A percentile compares a stretch with the other conserved stretches of the same genome.
Evolutionary conservation across 306 rosid species (phyloP).

Genomic region (Echinosophora koreensis): DNA sequence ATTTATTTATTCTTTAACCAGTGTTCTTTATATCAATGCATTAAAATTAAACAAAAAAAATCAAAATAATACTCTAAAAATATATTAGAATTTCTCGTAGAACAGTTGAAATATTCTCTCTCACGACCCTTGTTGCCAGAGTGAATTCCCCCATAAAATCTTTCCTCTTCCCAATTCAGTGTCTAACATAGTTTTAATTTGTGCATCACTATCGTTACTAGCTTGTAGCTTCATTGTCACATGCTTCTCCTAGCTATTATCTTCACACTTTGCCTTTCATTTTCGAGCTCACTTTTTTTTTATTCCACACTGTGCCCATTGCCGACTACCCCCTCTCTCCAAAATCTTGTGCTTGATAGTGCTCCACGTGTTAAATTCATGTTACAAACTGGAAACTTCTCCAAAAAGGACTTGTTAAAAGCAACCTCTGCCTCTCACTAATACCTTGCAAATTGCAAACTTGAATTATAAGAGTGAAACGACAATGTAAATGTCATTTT

Average conservation of each 20-base stretch:
- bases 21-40: no score
- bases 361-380: conserved; percentile 34
- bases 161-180: background rate
- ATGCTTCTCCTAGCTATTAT: background rate
- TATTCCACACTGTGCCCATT: conserved; percentile 42
- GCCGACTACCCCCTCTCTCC: conserved; percentile 47
- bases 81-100: no score
- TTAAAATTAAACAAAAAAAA: no score
- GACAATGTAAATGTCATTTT: conserved; percentile 46
- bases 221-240: conserved; percentile 15
- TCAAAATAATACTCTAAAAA: no score
- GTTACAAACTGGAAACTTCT: conserved; percentile 16
- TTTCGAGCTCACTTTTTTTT: conserved; percentile 44
- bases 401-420: background rate
- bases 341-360: background rate
- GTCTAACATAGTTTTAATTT: conserved; percentile 4
- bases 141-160: background rate
- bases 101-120: background rate
- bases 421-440: conserved; percentile 6
- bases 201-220: conserved; percentile 17
- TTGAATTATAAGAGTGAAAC: conserved; percentile 35
- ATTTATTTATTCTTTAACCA: no score
- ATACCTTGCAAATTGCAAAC: background rate
- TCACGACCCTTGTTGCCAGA: background rate
- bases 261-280: conserved; percentile 34